phyloP scores from a whole-genome alignment of 2,329 filamentous ascomycete species.

The Diaporthe caulivora region DNA sequence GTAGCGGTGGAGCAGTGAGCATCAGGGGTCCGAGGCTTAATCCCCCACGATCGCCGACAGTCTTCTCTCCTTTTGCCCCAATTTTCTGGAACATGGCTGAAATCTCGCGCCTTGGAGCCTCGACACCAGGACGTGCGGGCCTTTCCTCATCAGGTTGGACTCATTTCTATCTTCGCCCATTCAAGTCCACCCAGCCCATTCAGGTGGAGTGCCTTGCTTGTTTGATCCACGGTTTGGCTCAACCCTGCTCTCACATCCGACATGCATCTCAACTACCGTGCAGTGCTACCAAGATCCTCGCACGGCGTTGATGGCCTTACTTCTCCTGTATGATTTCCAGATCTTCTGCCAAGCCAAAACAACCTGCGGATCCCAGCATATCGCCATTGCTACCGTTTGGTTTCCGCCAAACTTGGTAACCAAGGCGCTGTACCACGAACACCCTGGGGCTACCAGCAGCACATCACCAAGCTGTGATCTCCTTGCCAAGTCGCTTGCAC shows the following conservation, averaged over 20 bases:
- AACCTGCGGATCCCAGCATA: neutral
- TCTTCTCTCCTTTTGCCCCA: conserved; percentile 14
- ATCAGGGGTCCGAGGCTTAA: conserved; percentile 21
- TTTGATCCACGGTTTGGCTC: conserved; percentile 40
- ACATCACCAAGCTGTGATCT: conserved; percentile 15
- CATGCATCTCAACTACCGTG: conserved; percentile 18
- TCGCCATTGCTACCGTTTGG: conserved; percentile 24
- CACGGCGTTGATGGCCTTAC: conserved; percentile 27
- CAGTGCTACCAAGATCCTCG: conserved; percentile 16
- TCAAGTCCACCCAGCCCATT: neutral
- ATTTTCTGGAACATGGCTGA: conserved; percentile 35
- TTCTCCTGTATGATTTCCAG: conserved; percentile 32
- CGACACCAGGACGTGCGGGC: conserved; percentile 8
- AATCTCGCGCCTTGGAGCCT: conserved; percentile 5
- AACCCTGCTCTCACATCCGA: conserved; percentile 33
- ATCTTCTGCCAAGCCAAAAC: conserved; percentile 32
- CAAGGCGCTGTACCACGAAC: conserved; percentile 13
- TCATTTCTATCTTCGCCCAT: conserved; percentile 7
- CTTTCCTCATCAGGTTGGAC: neutral
- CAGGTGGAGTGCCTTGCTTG: conserved; percentile 7
- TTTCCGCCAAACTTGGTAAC: conserved; percentile 22
- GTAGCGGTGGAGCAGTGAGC: neutral
- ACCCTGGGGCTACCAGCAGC: conserved; percentile 5
- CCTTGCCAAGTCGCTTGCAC: conserved; percentile 26
- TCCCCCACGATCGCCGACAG: conserved; percentile 14